A percentile compares a stretch with the other conserved stretches of the same genome.
These are phyloP conservation scores for Phylloporus sp. DNA, from an alignment of 768 basidiomycete genomes.

Conservation along the genomic window DNA sequence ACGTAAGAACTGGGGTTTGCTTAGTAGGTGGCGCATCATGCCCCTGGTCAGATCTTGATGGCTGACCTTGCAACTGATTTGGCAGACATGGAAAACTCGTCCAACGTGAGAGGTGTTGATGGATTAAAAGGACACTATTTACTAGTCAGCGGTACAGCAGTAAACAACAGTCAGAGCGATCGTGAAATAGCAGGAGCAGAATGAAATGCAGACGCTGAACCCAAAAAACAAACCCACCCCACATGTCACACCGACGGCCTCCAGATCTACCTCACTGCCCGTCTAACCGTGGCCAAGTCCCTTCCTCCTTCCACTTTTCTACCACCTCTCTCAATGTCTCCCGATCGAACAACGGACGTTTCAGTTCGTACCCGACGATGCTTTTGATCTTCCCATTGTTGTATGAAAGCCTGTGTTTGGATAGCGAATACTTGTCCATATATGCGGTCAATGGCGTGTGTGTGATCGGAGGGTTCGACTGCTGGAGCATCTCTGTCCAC, in stretches of 20 bases:
- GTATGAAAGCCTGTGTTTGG: constrained; percentile 65
- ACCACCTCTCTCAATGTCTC: constrained; percentile 64
- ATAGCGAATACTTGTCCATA: constrained; percentile 68
- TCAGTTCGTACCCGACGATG: constrained; percentile 64
- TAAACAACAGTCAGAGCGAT: constrained; percentile 10
- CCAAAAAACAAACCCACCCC: constrained; percentile 15
- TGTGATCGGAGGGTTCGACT: constrained; percentile 63
- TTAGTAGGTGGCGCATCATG: too few relatives aligned
- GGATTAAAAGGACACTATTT: constrained; percentile 24
- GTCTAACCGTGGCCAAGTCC: constrained; percentile 32
- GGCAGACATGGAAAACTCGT: too few relatives aligned
- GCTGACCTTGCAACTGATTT: too few relatives aligned
- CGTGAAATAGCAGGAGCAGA: constrained; percentile 4
- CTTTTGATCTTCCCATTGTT: constrained; percentile 69
- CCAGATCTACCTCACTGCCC: constrained; percentile 11
- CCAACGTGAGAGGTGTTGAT: background rate
- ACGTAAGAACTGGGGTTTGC: too few relatives aligned
- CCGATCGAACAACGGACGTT: constrained; percentile 55
- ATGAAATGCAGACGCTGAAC: constrained; percentile 13
- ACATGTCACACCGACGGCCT: too few relatives aligned
- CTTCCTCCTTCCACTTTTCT: constrained; percentile 76
- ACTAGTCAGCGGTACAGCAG: constrained; percentile 28
- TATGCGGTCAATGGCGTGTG: constrained; percentile 74
- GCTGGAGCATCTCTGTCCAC: constrained; percentile 78
- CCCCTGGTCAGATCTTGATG: too few relatives aligned